These are phyloP conservation scores for Allium cepa DNA, from an alignment of 106 monocot genomes.

Conservation along the genomic window DNA sequence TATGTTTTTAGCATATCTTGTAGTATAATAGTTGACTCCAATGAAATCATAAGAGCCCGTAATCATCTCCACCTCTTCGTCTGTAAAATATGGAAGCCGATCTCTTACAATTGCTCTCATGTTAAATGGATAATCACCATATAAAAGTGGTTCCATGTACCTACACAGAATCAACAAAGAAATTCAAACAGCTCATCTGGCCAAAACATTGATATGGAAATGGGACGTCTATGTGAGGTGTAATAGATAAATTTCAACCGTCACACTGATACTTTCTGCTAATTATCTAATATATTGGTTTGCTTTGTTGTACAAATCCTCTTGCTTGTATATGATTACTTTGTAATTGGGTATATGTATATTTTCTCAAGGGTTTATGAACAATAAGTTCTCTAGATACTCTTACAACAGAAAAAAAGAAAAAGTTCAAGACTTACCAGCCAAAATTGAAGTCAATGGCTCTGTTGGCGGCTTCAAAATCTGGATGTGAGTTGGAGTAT, in stretches of 20 bases:
- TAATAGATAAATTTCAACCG: too few relatives aligned
- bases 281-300: too few relatives aligned
- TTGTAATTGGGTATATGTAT: too few relatives aligned
- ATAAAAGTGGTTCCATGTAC: constrained; percentile 38
- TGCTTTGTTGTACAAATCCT: too few relatives aligned
- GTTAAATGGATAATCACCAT: constrained; percentile 38
- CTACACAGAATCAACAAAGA: constrained; percentile 8
- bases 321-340: too few relatives aligned
- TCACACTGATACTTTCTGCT: too few relatives aligned
- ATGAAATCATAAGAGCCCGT: constrained; percentile 34
- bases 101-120: constrained; percentile 27
- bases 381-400: too few relatives aligned
- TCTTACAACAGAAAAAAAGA: too few relatives aligned
- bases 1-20: constrained; percentile 10
- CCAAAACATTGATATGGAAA: too few relatives aligned
- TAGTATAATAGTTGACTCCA: constrained; percentile 39
- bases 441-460: constrained; percentile 13
- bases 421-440: constrained; percentile 4
- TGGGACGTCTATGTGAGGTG: too few relatives aligned
- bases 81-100: constrained; percentile 31
- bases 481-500: background rate
- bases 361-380: too few relatives aligned
- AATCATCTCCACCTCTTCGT: constrained; percentile 11
- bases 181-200: background rate
- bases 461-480: constrained; percentile 5